Base-by-base conservation (phyloP, 2,329 filamentous ascomycete species). In the Fonsecaea nubica region DNA sequence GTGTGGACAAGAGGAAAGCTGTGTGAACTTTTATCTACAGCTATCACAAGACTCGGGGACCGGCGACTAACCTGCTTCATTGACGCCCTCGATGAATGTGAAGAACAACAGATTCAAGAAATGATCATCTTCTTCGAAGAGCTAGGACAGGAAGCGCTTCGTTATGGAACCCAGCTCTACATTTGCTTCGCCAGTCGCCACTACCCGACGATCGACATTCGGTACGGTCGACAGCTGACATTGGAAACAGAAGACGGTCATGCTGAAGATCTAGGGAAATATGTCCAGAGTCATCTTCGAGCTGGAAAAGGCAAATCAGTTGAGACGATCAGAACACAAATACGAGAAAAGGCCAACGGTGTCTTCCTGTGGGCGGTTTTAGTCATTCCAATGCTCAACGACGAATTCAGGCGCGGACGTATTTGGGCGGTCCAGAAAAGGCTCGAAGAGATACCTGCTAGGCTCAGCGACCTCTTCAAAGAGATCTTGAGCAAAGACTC, bases 401-500 rank as follows among this genome's bases (percentile, higher is more conserved):
- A 77, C 53, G 80, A 81, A 65, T 77, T 73, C 62, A 72, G 72
- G 7, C 33, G 69, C 3, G 75, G 79, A 21, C 71, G 74, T 0
- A 67, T 79, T 0, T 68, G 75, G 25, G 68, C 65, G 0, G 62
- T 83, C 3, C 69, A 72, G 21, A 66, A 74, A 62, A 75, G 73
- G 63, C 73, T 84, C 1, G 25, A 72, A 7, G 77, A 82, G 33
- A 77, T 82, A 36, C 82, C 81, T 0, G 57, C 59, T 6, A 76
- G 76, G 0, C 74, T 89, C 0, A 72, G 77, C 40, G 76, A 83
- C 0, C 70, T 89, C 0, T 88, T 89, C 65, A 77, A 76, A 2
- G 75, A 84, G 15, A 84, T 88, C 0, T 63, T 88, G 1, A 79
- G 64, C 0, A 78, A 84, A 15, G 85, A 89, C 59, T 18, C 62